Percentiles rank a stretch among this genome's conserved stretches.
Evolutionary conservation across 805 yeast species (phyloP).

Genomic region (Sugiyamaella lignohabitans): DNA sequence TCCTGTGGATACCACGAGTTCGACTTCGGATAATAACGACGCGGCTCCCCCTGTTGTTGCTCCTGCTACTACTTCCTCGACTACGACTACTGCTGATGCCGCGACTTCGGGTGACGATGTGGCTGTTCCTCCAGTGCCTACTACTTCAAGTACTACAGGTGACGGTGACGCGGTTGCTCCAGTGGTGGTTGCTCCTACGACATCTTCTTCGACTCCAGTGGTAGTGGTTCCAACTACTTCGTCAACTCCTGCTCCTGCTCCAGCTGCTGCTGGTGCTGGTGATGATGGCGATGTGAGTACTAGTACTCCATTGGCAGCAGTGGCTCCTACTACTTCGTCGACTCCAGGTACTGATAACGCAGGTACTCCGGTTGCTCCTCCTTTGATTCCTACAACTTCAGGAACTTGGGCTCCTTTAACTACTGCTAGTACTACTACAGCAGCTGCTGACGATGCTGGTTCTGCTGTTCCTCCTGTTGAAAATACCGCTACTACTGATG

Average conservation of each 20-base stretch:
- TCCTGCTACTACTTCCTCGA: slow-evolving; percentile 1
- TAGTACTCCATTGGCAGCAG: not conserved
- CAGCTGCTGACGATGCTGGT: not conserved
- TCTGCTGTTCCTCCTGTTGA: slow-evolving; percentile 4
- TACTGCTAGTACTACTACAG: slow-evolving; percentile 8
- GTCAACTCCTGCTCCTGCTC: slow-evolving; percentile 2
- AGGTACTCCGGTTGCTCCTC: not conserved
- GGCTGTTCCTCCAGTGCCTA: slow-evolving; percentile 2
- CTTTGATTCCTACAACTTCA: not conserved
- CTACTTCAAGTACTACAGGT: slow-evolving; percentile 2
- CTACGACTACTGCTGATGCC: slow-evolving; percentile 2
- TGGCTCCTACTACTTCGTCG: slow-evolving; percentile 1
- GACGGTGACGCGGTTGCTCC: not conserved
- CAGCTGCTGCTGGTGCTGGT: slow-evolving; percentile 1
- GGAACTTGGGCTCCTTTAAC: slow-evolving; percentile 5
- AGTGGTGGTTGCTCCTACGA: not conserved
- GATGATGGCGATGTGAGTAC: too few species aligned
- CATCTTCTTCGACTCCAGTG: not conserved
- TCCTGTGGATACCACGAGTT: not conserved
- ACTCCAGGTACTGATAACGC: not conserved
- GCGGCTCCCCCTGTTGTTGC: slow-evolving; percentile 5
- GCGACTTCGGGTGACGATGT: not conserved
- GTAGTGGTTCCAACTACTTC: slow-evolving; percentile 6
- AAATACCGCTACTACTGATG: too few species aligned
- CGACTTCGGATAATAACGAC: not conserved